Base-by-base conservation (phyloP, 2,329 filamentous ascomycete genomes). In the Karstenula rhodostoma region DNA sequence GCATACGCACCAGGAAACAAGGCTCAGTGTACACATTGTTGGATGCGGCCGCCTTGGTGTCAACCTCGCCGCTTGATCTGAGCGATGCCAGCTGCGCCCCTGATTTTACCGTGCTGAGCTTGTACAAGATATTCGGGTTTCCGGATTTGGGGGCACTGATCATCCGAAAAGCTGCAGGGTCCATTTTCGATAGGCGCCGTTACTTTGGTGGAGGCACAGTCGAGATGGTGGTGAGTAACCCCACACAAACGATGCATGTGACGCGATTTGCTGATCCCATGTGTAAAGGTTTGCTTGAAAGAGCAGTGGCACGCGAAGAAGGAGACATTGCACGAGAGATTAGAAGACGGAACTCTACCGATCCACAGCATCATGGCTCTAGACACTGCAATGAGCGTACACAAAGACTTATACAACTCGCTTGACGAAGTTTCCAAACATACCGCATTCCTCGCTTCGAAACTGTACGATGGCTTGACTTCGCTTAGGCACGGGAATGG, bases 111-210 rank as follows among this genome's bases (percentile, higher is more conserved):
- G 90, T 92, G 0, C 72, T 98, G 44, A 97, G 94, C 76, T 88
- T 98, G 65, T 96, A 97, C 81, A 99, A 98, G 77, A 94, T 97
- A n/a, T 98, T 98, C 76, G 94, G 95, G 1, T 97, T 97, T 66
- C 94, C 94, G 0, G 92, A 98, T 73, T 82, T 98, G 1, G 94
- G 94, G 1, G 93, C 89, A 1, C 79, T 99, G 59, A 88, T 98
- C 32, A 88, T 98, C 13, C 88, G 90, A 44, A 93, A 92, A 67
- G 83, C 86, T 33, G 86, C 91, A 13, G 87, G 86, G 7, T 76
- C 84, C 42, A 73, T 90, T 3, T 88, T 97, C 49, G 81, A 85
- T 33, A 81, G 83, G 44, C 87, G 93, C 61, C 88, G 82, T 63
- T 99, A 96, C 71, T 99, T 99, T 78, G 94, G 94, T 6, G 95